Conservation (phyloP, 2,329 filamentous ascomycete genomes). For the Monosporascus sp. region DNA sequence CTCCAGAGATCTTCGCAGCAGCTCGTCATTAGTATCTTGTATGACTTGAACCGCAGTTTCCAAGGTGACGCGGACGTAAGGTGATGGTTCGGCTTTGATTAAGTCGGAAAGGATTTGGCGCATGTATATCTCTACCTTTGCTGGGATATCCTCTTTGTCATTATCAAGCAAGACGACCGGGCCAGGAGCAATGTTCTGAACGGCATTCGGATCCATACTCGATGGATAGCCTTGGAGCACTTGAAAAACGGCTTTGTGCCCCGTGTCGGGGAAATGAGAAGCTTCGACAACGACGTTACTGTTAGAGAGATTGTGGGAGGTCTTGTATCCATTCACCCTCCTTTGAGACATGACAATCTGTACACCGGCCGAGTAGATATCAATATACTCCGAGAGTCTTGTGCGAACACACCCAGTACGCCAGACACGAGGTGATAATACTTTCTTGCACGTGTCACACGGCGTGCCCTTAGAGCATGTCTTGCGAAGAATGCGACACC, state of each 20-base stretch:
- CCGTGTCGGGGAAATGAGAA: slow-evolving; percentile 53
- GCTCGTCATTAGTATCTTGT: slow-evolving; percentile 43
- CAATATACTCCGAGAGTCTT: slow-evolving; percentile 55
- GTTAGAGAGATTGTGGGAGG: slow-evolving; percentile 42
- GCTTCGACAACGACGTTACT: slow-evolving; percentile 49
- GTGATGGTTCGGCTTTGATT: slow-evolving; percentile 54
- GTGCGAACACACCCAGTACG: slow-evolving; percentile 58
- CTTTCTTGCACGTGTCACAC: slow-evolving; percentile 59
- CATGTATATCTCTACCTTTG: slow-evolving; percentile 56
- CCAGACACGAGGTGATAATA: slow-evolving; percentile 61
- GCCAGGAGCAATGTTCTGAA: slow-evolving; percentile 23
- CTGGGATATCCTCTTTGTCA: slow-evolving; percentile 54
- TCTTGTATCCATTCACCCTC: slow-evolving; percentile 51
- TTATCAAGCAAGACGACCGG: slow-evolving; percentile 54
- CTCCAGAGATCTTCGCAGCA: slow-evolving; percentile 55
- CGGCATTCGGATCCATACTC: slow-evolving; percentile 22
- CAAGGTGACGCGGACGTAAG: slow-evolving; percentile 55
- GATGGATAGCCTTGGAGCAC: slow-evolving; percentile 35
- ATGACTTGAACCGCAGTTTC: slow-evolving; percentile 44
- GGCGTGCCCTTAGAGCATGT: slow-evolving; percentile 60
- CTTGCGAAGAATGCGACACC: slow-evolving; percentile 61
- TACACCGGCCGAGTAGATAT: slow-evolving; percentile 59
- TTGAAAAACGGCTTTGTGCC: slow-evolving; percentile 38
- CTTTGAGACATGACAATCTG: slow-evolving; percentile 59
- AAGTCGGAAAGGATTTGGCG: slow-evolving; percentile 52